These are phyloP conservation scores for Periconia sp. DNA, from an alignment of 2,329 filamentous ascomycete species.

Conservation along the genomic window DNA sequence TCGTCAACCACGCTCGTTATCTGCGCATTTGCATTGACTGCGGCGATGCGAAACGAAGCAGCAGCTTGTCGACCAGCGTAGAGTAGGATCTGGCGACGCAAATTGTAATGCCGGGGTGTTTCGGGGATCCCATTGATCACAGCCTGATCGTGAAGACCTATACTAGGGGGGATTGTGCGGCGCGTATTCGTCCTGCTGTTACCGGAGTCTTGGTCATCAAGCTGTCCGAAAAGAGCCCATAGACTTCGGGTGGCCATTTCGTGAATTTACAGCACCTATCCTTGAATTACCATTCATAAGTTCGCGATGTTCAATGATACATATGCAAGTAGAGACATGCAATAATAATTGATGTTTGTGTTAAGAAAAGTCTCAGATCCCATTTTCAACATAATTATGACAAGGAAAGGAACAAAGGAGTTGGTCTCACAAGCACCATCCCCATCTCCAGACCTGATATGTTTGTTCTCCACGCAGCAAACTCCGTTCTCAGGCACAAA, in stretches of 20 bases:
- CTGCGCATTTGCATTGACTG: background rate
- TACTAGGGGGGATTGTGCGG: too few species aligned
- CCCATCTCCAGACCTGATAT: background rate
- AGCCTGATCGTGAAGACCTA: background rate
- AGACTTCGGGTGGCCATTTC: background rate
- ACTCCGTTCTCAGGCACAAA: background rate
- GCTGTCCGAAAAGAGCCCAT: background rate
- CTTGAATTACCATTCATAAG: too few species aligned
- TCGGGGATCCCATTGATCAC: background rate
- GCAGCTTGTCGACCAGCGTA: slow-evolving; percentile 17
- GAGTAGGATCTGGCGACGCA: slow-evolving; percentile 1
- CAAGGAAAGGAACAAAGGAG: background rate
- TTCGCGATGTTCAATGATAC: too few species aligned
- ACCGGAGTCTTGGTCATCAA: background rate
- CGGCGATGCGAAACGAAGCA: slow-evolving; percentile 13
- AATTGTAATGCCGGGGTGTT: background rate
- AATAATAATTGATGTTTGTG: too few species aligned
- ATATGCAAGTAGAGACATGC: too few species aligned
- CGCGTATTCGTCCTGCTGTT: background rate
- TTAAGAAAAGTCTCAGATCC: background rate
- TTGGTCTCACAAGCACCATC: background rate
- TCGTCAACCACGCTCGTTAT: background rate
- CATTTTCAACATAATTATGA: background rate
- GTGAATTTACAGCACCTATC: background rate
- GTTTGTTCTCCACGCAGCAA: background rate